phyloP scores from a whole-genome alignment of 2,329 filamentous ascomycete species.

The Cladobotryum protrusum region DNA sequence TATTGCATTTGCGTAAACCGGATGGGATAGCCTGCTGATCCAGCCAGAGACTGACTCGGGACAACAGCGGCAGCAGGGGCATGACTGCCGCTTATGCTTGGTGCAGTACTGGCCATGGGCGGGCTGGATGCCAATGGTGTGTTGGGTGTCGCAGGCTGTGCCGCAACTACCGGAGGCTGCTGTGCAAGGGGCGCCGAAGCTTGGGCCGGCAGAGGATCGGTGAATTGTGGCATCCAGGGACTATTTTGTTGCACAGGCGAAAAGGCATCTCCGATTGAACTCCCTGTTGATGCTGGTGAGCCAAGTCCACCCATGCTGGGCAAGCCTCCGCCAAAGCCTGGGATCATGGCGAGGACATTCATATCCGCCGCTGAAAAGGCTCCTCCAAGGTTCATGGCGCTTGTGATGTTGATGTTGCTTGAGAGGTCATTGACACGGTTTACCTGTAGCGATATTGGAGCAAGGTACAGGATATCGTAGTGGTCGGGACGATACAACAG shows the following conservation, averaged over 20 bases:
- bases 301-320: slow-evolving; percentile 29
- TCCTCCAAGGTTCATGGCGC: slow-evolving; percentile 32
- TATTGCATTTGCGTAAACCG: slow-evolving; percentile 45
- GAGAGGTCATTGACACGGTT: slow-evolving; percentile 44
- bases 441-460: slow-evolving; percentile 43
- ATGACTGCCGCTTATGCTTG: slow-evolving; percentile 10
- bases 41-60: slow-evolving; percentile 3
- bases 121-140: slow-evolving; percentile 13
- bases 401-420: slow-evolving; percentile 39
- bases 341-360: slow-evolving; percentile 40
- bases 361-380: slow-evolving; percentile 39
- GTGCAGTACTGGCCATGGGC: slow-evolving; percentile 1
- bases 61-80: slow-evolving; percentile 2
- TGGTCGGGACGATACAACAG: slow-evolving; percentile 69
- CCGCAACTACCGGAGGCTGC: slow-evolving; percentile 25
- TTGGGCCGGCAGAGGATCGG: slow-evolving; percentile 19
- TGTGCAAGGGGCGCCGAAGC: slow-evolving; percentile 18
- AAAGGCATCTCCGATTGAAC: slow-evolving; percentile 24
- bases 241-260: slow-evolving; percentile 31
- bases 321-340: slow-evolving; percentile 31
- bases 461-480: slow-evolving; percentile 88
- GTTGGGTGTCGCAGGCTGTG: slow-evolving; percentile 25
- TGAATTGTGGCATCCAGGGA: slow-evolving; percentile 31
- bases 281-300: slow-evolving; percentile 22
- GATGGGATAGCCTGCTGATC: slow-evolving; percentile 23